Conservation (phyloP, 140 eudicot species). For the Senecio squalidus region DNA sequence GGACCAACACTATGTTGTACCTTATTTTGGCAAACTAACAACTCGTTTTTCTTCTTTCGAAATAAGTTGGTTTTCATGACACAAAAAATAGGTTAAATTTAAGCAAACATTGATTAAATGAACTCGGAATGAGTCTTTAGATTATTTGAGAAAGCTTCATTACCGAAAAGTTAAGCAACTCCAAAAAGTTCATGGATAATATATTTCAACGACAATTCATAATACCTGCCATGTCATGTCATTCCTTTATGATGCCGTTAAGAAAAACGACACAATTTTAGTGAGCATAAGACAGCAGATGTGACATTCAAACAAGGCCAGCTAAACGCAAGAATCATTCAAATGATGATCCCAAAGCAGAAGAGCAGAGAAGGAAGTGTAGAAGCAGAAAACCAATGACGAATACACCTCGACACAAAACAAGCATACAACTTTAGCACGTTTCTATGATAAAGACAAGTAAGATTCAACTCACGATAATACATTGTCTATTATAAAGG, state of each 20-base stretch:
- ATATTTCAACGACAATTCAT: conserved; percentile 25
- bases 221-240: conserved; percentile 46
- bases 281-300: conserved; percentile 25
- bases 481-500: conserved; percentile 23
- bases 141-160: not conserved
- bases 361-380: conserved; percentile 39
- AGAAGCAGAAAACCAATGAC: conserved; percentile 79
- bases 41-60: not conserved
- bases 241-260: conserved; percentile 30
- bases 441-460: conserved; percentile 14
- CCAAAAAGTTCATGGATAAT: conserved; percentile 10
- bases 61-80: not conserved
- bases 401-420: conserved; percentile 87
- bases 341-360: conserved; percentile 72
- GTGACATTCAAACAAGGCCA: conserved; percentile 45
- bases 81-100: not conserved
- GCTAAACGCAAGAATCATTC: conserved; percentile 75
- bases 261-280: conserved; percentile 29
- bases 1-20: not conserved
- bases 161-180: not conserved
- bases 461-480: conserved; percentile 19
- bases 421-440: conserved; percentile 55
- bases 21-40: not conserved
- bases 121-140: not conserved
- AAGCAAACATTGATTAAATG: not conserved